A percentile compares a stretch with the other conserved stretches of the same genome.
These are phyloP conservation scores for Solanum tarapatanum DNA, from an alignment of 257 asterid genomes.

Conservation along the genomic window DNA sequence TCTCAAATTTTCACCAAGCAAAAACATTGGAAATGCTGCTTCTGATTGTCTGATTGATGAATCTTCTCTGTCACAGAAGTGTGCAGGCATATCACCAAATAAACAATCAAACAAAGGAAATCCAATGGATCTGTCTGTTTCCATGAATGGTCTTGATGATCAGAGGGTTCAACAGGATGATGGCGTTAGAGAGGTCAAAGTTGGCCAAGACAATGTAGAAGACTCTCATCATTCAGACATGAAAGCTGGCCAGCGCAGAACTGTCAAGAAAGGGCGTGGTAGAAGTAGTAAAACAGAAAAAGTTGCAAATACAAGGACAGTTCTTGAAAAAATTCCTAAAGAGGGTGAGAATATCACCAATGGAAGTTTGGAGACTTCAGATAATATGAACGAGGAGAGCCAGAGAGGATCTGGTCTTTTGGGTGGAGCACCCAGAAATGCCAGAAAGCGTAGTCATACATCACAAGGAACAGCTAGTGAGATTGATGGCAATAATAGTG, in stretches of 20 bases:
- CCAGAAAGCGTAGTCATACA: constrained; percentile 52
- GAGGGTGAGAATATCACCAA: constrained; percentile 23
- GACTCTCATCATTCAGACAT: constrained; percentile 31
- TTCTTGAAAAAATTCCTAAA: neutral
- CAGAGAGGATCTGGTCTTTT: constrained; percentile 41
- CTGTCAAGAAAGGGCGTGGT: constrained; percentile 27
- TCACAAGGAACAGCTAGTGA: constrained; percentile 55
- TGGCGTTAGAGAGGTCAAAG: constrained; percentile 29
- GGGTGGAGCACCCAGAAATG: constrained; percentile 23
- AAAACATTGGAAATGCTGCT: constrained; percentile 39
- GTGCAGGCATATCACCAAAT: constrained; percentile 15
- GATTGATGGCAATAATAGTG: constrained; percentile 32
- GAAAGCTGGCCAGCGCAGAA: constrained; percentile 20
- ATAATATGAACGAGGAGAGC: constrained; percentile 37
- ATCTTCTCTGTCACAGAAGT: constrained; percentile 11
- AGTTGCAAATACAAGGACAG: constrained; percentile 17
- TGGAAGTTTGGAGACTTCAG: constrained; percentile 39
- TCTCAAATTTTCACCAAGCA: constrained; percentile 69
- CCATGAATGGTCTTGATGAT: constrained; percentile 43
- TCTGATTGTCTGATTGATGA: constrained; percentile 23
- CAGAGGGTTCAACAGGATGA: constrained; percentile 34
- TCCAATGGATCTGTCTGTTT: constrained; percentile 31
- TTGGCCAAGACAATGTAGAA: constrained; percentile 31
- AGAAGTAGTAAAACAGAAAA: constrained; percentile 29
- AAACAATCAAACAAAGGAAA: constrained; percentile 24